Conservation (phyloP, 1,139 yeast genomes). For the Protomyces inundatus region DNA sequence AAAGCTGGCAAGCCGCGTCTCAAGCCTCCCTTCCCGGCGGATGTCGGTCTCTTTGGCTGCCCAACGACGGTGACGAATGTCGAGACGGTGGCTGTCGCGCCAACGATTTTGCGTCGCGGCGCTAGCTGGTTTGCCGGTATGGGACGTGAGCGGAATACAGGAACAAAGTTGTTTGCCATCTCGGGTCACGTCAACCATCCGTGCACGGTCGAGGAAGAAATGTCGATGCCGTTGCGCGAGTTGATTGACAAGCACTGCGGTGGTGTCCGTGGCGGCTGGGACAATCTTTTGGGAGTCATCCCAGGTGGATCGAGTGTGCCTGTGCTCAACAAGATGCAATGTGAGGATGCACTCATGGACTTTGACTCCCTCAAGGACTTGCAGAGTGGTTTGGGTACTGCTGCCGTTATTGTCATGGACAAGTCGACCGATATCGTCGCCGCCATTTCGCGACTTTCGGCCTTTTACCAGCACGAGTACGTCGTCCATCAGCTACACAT, state of each 20-base stretch:
- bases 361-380: slow-evolving; percentile 77
- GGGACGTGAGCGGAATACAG: slow-evolving; percentile 78
- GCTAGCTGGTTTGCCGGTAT: slow-evolving; percentile 78
- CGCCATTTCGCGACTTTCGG: slow-evolving; percentile 76
- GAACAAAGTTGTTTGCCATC: slow-evolving; percentile 76
- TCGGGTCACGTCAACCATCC: slow-evolving; percentile 89
- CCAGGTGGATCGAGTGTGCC: slow-evolving; percentile 91
- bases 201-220: slow-evolving; percentile 87
- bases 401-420: slow-evolving; percentile 86
- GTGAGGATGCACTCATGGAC: slow-evolving; percentile 73
- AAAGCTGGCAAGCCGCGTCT: slow-evolving; percentile 89
- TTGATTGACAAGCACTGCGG: slow-evolving; percentile 83
- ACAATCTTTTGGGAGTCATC: slow-evolving; percentile 73
- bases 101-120: slow-evolving; percentile 82
- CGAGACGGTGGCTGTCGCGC: slow-evolving; percentile 83
- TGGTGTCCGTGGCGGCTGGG: slow-evolving; percentile 89
- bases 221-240: slow-evolving; percentile 80
- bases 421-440: slow-evolving; percentile 76
- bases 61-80: slow-evolving; percentile 87
- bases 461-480: slow-evolving; percentile 74
- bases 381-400: slow-evolving; percentile 84
- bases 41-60: slow-evolving; percentile 84
- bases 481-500: background rate
- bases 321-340: slow-evolving; percentile 59
- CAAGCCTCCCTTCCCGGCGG: slow-evolving; percentile 93